Evolutionary conservation across 75 land plant genomes (phyloP).

Genomic region (Picea sitchensis): DNA sequence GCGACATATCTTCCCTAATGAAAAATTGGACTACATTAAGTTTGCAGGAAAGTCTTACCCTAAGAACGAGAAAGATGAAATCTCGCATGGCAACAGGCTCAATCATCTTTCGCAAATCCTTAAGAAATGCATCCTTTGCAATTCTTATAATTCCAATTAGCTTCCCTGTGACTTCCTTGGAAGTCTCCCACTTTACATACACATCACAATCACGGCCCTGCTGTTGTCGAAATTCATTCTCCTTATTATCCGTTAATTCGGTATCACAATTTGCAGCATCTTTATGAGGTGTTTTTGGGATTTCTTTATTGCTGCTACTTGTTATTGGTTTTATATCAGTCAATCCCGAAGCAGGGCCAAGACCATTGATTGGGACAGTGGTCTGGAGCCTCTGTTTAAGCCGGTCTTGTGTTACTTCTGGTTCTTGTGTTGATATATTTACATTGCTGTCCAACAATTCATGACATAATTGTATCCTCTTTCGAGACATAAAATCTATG

Average conservation of each 20-base stretch:
- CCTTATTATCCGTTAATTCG: constrained; percentile 20
- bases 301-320: neutral
- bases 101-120: constrained; percentile 64
- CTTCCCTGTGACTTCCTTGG: constrained; percentile 61
- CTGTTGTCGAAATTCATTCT: constrained; percentile 12
- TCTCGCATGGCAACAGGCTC: constrained; percentile 39
- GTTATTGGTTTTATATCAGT: neutral
- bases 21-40: neutral
- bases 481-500: constrained; percentile 3
- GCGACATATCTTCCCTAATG: neutral
- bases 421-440: neutral
- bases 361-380: neutral
- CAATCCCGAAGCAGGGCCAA: neutral
- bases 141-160: constrained; percentile 41
- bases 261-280: constrained; percentile 1
- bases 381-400: constrained; percentile 1
- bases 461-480: neutral
- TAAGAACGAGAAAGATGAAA: constrained; percentile 62
- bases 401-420: neutral
- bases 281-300: too few relatives aligned
- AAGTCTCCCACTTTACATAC: constrained; percentile 84
- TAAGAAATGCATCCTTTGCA: constrained; percentile 36
- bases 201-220: constrained; percentile 37
- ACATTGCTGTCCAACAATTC: neutral
- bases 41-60: constrained; percentile 37